These are phyloP conservation scores for Botryosphaeria dothidea DNA, from an alignment of 2,329 filamentous ascomycete genomes.

Conservation along the genomic window DNA sequence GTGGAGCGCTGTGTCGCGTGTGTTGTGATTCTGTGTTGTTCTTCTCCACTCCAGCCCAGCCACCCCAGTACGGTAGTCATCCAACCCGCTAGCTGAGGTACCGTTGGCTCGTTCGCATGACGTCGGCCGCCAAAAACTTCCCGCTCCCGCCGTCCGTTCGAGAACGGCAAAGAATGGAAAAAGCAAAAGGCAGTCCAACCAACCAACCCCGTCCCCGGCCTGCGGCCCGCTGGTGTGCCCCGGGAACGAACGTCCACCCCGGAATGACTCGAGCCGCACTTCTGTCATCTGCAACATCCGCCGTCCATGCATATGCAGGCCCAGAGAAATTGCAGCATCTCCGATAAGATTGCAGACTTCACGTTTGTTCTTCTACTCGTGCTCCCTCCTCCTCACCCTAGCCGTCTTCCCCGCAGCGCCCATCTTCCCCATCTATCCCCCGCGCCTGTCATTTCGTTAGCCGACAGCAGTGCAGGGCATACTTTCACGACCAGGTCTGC, in stretches of 20 bases:
- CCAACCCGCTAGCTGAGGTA: not conserved
- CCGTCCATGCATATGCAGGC: conserved; percentile 7
- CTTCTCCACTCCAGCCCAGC: conserved; percentile 13
- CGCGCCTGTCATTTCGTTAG: not conserved
- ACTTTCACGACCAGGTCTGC: not conserved
- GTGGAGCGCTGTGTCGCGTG: not conserved
- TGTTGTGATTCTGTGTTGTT: conserved; percentile 2
- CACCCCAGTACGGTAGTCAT: not conserved
- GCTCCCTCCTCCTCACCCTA: not conserved
- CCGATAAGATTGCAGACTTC: not conserved
- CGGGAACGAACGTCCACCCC: not conserved
- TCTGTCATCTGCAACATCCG: not conserved
- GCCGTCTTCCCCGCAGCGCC: not conserved
- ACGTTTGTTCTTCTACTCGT: not conserved
- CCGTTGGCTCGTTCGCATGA: conserved; percentile 11
- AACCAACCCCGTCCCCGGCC: not conserved
- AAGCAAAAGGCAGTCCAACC: not conserved
- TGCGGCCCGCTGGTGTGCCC: not conserved
- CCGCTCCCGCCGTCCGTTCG: not conserved
- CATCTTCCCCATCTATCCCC: not conserved
- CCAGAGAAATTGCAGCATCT: not conserved
- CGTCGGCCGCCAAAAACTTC: not conserved
- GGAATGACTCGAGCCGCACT: not conserved
- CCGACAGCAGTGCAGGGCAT: not conserved
- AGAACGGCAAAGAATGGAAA: not conserved